Base-by-base conservation (phyloP, 2,329 filamentous ascomycete genomes). In the Pyricularia sp. region DNA sequence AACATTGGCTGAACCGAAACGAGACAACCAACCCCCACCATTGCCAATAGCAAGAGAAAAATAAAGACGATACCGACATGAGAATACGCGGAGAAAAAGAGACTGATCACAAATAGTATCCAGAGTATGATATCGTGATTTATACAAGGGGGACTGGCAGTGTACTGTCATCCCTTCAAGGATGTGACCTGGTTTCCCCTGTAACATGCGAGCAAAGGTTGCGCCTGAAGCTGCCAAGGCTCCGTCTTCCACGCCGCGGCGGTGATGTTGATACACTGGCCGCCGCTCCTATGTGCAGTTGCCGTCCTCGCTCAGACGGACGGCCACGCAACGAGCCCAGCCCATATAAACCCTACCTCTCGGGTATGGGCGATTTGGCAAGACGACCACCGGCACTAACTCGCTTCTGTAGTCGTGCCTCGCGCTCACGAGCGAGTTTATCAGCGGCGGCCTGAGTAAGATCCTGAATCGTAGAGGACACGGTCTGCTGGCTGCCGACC, bases 301-400 rank as follows among this genome's bases (percentile, higher is more conserved):
- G 66, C 55, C 36, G 58, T 31, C 64, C 28, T 23, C 33, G 30
- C 31, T 42, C 64, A 65, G 14, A 31, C 11, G 64, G 30, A 23
- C 28, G 55, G 10, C 50, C 25, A 26, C 30, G 26, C 25, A 68
- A 30, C 30, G 58, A 59, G 33, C 65, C 64, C 65, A 68, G 42
- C 61, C 68, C 23, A 67, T 67, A 20, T 20, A 68, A 70, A 68
- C 70, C 81, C 84, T 86, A 86, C 77, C 81, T 84, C 79, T 88
- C 86, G 74, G 86, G 85, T 77, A 88, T 88, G 74, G 86, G 85
- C 74, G 84, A 85, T 79, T 85, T 88, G 70, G 88, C 88, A 76
- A 94, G 83, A 73, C 90, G 84, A 65, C 91, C 91, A 65, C 91
- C 91, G 30, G 90, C 91, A 76, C 91, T 93, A 71, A 92, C 88